Conservation (phyloP, 1,139 yeast genomes). For the Saccharomyces hybrid region DNA sequence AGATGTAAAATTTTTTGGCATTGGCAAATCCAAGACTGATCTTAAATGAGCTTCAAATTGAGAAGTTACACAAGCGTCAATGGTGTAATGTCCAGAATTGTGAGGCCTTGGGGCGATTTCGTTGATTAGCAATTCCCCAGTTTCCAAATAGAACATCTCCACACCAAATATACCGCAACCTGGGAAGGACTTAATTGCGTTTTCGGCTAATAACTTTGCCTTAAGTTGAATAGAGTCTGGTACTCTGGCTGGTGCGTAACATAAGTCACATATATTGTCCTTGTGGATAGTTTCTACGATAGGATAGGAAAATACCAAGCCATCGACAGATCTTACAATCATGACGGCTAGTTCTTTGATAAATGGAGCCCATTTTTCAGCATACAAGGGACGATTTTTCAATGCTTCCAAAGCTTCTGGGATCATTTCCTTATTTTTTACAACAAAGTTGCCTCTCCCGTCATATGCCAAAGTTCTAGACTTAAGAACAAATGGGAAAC, state of each 20-base stretch:
- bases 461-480: conserved; percentile 92
- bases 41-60: conserved; percentile 96
- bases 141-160: conserved; percentile 81
- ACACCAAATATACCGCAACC: conserved; percentile 98
- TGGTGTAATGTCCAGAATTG: conserved; percentile 95
- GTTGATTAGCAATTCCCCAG: conserved; percentile 69
- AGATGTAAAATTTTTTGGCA: conserved; percentile 69
- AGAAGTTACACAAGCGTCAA: conserved; percentile 93
- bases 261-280: conserved; percentile 86
- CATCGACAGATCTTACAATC: conserved; percentile 87
- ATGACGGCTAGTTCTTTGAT: conserved; percentile 92
- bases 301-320: conserved; percentile 80
- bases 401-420: conserved; percentile 61
- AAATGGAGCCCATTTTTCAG: conserved; percentile 96
- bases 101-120: conserved; percentile 99
- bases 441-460: conserved; percentile 95
- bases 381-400: conserved; percentile 69
- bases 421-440: conserved; percentile 44
- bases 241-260: conserved; percentile 92
- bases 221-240: conserved; percentile 59
- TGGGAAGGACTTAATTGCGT: conserved; percentile 77
- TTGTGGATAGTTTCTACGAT: conserved; percentile 90
- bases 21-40: conserved; percentile 82
- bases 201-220: conserved; percentile 76
- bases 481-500: conserved; percentile 85